Conservation (phyloP, 2,329 filamentous ascomycete species). For the Trichoderma gracile region DNA sequence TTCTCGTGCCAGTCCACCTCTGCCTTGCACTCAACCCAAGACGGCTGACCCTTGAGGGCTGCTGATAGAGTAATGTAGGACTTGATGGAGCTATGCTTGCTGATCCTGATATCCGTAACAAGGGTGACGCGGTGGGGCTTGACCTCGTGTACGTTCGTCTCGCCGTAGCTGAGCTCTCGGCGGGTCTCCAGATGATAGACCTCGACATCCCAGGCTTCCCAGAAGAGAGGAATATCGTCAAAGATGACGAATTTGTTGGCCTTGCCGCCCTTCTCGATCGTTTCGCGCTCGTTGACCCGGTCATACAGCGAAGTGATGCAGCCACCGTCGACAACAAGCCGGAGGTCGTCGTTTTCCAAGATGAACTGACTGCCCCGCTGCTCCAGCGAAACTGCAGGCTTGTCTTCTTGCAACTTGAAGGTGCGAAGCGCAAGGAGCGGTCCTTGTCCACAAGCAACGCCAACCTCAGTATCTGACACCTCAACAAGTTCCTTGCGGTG, state of each 20-base stretch:
- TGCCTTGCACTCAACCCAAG: constrained; percentile 73
- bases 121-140: constrained; percentile 78
- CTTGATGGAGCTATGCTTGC: constrained; percentile 80
- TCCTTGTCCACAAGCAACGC: constrained; percentile 59
- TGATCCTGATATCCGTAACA: constrained; percentile 82
- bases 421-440: constrained; percentile 53
- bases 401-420: constrained; percentile 49
- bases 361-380: constrained; percentile 64
- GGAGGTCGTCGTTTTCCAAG: constrained; percentile 75
- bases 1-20: constrained; percentile 97
- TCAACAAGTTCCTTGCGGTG: constrained; percentile 71
- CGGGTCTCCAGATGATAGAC: constrained; percentile 91
- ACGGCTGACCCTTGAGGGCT: constrained; percentile 57
- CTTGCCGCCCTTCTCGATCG: constrained; percentile 71
- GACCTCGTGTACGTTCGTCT: constrained; percentile 70
- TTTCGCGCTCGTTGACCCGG: constrained; percentile 68
- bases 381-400: constrained; percentile 53
- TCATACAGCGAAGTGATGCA: constrained; percentile 85
- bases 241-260: constrained; percentile 93
- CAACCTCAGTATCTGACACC: constrained; percentile 55
- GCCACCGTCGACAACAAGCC: constrained; percentile 71
- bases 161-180: constrained; percentile 68
- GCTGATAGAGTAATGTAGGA: constrained; percentile 81
- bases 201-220: constrained; percentile 98
- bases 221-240: constrained; percentile 95